Conservation (phyloP, 495 filamentous ascomycete genomes). For the Neurospora terricola region DNA sequence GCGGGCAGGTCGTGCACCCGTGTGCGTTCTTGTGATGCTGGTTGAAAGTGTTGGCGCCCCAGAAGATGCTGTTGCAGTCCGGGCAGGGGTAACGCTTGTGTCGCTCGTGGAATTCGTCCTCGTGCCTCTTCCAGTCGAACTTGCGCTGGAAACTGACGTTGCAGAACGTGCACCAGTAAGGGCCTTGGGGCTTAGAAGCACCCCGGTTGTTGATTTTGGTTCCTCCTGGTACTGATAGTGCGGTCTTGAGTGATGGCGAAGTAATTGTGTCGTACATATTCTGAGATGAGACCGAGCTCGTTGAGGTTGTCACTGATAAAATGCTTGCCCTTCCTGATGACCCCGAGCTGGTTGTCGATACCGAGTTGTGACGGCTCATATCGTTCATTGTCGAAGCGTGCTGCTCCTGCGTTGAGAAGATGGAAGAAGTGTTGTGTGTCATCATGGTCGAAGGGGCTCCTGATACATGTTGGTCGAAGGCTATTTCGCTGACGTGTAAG, state of each 20-base stretch:
- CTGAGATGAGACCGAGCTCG: constrained; percentile 22
- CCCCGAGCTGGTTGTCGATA: constrained; percentile 27
- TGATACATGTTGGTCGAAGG: neutral
- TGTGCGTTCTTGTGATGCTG: constrained; percentile 43
- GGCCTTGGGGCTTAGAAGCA: constrained; percentile 21
- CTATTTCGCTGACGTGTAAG: neutral
- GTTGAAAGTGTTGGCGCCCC: constrained; percentile 41
- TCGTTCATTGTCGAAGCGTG: neutral
- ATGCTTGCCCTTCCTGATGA: constrained; percentile 26
- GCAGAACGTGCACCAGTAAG: constrained; percentile 44
- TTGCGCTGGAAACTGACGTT: constrained; percentile 41
- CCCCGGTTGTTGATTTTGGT: constrained; percentile 19
- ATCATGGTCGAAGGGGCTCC: neutral
- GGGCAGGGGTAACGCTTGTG: constrained; percentile 41
- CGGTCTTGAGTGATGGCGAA: neutral
- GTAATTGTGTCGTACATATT: constrained; percentile 3
- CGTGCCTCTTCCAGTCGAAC: constrained; percentile 44
- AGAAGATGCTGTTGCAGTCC: constrained; percentile 39
- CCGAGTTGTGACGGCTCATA: constrained; percentile 8
- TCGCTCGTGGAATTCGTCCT: constrained; percentile 44
- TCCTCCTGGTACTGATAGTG: neutral
- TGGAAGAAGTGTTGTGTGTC: neutral
- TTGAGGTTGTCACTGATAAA: constrained; percentile 18
- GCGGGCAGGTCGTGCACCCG: constrained; percentile 39
- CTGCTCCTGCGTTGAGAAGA: neutral